phyloP scores from a whole-genome alignment of 371 early-diverging fungal genomes.

The Chytridium lagenaria region DNA sequence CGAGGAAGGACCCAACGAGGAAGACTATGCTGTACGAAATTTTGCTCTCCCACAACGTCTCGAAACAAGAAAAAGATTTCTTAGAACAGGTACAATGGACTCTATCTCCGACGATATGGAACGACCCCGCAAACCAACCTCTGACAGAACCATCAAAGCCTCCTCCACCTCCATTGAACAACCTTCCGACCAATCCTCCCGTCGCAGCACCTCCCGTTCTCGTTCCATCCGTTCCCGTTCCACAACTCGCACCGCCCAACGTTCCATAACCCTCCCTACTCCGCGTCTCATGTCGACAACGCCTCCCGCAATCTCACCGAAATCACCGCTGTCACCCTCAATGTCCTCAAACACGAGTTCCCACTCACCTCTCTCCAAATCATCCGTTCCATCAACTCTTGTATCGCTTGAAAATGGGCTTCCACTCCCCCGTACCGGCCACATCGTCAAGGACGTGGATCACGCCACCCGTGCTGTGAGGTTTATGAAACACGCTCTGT shows the following conservation, averaged over 20 bases:
- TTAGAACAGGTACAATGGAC: background rate
- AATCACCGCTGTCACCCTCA: background rate
- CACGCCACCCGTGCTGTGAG: slow-evolving; percentile 17
- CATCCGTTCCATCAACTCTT: slow-evolving; percentile 22
- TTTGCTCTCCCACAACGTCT: too few species aligned
- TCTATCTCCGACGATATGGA: background rate
- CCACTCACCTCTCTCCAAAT: slow-evolving; percentile 11
- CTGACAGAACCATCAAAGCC: too few species aligned
- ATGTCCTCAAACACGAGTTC: slow-evolving; percentile 6
- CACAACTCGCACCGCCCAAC: background rate
- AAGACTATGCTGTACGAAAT: too few species aligned
- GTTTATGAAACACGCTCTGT: slow-evolving; percentile 35
- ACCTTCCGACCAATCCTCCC: too few species aligned
- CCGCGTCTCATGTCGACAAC: background rate
- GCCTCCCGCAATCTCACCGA: background rate
- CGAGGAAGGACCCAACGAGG: too few species aligned
- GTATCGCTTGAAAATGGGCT: slow-evolving; percentile 35
- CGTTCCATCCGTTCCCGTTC: background rate
- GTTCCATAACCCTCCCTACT: background rate
- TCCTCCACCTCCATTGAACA: too few species aligned
- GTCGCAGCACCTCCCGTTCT: too few species aligned
- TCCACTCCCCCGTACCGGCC: slow-evolving; percentile 32
- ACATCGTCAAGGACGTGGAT: slow-evolving; percentile 16
- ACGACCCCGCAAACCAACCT: too few species aligned
- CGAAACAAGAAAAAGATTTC: background rate